Evolutionary conservation across 305 asterid genomes (phyloP).

Genomic region (Vinca major): DNA sequence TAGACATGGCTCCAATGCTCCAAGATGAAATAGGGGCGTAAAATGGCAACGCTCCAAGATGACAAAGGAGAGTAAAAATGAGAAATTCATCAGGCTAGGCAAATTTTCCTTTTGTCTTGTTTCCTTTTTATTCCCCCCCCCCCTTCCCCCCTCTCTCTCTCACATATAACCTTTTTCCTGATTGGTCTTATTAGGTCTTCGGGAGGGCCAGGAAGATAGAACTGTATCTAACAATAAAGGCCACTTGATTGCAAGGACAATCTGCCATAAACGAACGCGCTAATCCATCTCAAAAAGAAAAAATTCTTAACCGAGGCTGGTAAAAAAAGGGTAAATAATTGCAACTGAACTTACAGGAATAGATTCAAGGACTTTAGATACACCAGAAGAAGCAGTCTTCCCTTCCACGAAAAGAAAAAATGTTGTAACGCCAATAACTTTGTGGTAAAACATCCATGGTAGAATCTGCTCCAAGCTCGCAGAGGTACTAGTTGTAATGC

Average conservation of each 20-base stretch:
- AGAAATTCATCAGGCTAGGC: neutral
- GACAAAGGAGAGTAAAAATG: neutral
- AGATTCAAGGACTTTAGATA: constrained; percentile 29
- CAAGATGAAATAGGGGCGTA: neutral
- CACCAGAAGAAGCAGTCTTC: constrained; percentile 27
- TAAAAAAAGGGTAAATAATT: neutral
- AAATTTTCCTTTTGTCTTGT: neutral
- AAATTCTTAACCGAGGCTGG: neutral
- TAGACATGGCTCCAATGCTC: neutral
- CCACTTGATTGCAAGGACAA: neutral
- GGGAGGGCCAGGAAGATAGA: neutral
- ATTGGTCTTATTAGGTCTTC: neutral
- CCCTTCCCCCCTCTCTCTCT: too few relatives aligned
- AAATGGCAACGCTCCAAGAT: neutral
- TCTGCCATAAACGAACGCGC: neutral
- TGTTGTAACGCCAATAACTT: constrained; percentile 26
- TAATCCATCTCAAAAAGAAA: neutral
- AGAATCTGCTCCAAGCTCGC: constrained; percentile 30
- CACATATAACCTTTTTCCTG: neutral
- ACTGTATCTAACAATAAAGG: neutral
- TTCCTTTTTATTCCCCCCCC: too few relatives aligned
- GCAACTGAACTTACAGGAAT: constrained; percentile 24
- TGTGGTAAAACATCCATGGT: constrained; percentile 33
- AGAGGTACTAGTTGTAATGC: constrained; percentile 28
- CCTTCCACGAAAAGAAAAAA: constrained; percentile 30